These are phyloP conservation scores for Crithidia bombi DNA, from an alignment of 208 protist species.

Conservation along the genomic window DNA sequence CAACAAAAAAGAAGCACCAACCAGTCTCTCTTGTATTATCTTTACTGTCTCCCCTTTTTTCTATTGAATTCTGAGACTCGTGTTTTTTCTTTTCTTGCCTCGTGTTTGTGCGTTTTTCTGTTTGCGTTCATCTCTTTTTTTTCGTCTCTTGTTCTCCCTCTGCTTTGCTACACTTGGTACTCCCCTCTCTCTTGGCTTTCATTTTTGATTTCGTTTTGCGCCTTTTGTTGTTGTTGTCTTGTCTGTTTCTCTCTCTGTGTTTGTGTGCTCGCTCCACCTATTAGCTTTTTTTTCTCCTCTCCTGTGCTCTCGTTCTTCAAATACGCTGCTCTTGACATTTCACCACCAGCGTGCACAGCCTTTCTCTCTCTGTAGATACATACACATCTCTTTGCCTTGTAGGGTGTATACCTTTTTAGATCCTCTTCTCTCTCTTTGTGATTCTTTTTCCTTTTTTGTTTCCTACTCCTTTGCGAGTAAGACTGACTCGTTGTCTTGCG, in stretches of 20 bases:
- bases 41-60: too few species aligned
- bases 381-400: too few species aligned
- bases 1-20: slow-evolving; percentile 2
- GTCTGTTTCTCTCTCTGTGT: background rate
- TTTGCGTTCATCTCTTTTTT: background rate
- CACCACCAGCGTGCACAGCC: too few species aligned
- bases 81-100: background rate
- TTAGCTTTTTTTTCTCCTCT: background rate
- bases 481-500: background rate
- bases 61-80: too few species aligned
- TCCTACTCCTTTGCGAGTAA: background rate
- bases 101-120: background rate
- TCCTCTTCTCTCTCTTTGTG: background rate
- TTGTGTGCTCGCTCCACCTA: background rate
- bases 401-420: too few species aligned
- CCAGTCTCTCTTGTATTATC: background rate
- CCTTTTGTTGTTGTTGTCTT: background rate
- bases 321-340: too few species aligned
- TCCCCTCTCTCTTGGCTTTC: too few species aligned
- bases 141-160: background rate
- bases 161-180: too few species aligned
- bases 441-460: background rate
- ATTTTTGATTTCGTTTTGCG: background rate
- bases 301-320: too few species aligned
- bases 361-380: too few species aligned